phyloP scores from a whole-genome alignment of 352 stramenopile genomes.

The Phytophthora pini region DNA sequence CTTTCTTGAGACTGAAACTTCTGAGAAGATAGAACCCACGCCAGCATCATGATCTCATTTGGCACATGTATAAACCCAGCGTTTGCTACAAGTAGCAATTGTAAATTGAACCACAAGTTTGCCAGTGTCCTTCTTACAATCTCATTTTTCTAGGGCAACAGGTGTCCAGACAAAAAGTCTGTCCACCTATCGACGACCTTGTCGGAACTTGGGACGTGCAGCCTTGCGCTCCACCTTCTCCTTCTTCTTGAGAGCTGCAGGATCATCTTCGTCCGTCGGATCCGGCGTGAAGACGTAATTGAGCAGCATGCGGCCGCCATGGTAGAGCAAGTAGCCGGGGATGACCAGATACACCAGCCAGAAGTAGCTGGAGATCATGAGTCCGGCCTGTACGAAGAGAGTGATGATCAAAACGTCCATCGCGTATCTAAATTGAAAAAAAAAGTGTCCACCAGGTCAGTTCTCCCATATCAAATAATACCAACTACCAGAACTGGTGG shows the following conservation, averaged over 20 bases:
- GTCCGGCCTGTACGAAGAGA: slow-evolving; percentile 77
- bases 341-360: slow-evolving; percentile 88
- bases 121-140: slow-evolving; percentile 3
- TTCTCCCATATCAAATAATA: slow-evolving; percentile 19
- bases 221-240: slow-evolving; percentile 80
- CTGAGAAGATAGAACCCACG: not conserved
- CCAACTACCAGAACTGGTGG: slow-evolving; percentile 11
- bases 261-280: slow-evolving; percentile 59
- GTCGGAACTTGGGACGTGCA: slow-evolving; percentile 55
- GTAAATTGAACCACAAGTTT: slow-evolving; percentile 24
- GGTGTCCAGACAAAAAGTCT: not conserved
- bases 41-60: not conserved
- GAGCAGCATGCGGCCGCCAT: slow-evolving; percentile 71
- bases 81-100: slow-evolving; percentile 9
- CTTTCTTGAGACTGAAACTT: slow-evolving; percentile 4
- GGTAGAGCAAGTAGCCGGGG: slow-evolving; percentile 84
- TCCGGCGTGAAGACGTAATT: slow-evolving; percentile 87
- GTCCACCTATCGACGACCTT: slow-evolving; percentile 42
- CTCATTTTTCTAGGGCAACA: not conserved
- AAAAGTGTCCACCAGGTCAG: slow-evolving; percentile 23
- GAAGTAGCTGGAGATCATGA: slow-evolving; percentile 88
- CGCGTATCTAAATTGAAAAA: slow-evolving; percentile 55
- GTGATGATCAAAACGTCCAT: slow-evolving; percentile 89
- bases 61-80: not conserved
- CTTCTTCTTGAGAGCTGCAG: slow-evolving; percentile 67